Evolutionary conservation across 305 asterid genomes (phyloP).

Genomic region (Solanum hybrid): DNA sequence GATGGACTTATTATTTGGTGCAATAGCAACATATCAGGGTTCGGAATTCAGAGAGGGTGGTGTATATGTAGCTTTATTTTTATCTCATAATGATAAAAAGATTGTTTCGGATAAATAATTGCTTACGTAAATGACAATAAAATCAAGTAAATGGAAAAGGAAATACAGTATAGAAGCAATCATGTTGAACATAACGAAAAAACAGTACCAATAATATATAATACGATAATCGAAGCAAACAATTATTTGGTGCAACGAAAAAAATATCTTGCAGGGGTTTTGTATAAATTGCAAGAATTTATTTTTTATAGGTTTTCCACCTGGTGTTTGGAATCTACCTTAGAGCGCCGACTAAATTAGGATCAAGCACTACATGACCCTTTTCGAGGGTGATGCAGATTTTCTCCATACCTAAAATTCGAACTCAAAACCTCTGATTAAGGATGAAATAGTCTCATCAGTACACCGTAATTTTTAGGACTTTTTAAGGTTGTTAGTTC

Average conservation of each 20-base stretch:
- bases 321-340: not conserved
- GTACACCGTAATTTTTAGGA: rapidly evolving
- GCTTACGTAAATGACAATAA: not conserved
- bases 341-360: rapidly evolving
- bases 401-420: too few relatives aligned
- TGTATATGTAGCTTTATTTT: not conserved
- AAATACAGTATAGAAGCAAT: not conserved
- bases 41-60: rapidly evolving
- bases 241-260: not conserved
- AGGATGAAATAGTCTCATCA: too few relatives aligned
- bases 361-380: too few relatives aligned
- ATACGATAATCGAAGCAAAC: not conserved
- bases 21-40: not conserved
- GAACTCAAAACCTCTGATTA: rapidly evolving
- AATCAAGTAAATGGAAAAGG: not conserved
- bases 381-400: rapidly evolving
- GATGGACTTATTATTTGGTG: not conserved
- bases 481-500: not conserved
- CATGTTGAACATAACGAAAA: not conserved
- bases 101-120: not conserved
- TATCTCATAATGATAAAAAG: rapidly evolving
- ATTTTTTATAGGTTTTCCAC: not conserved
- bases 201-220: not conserved
- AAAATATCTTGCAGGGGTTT: rapidly evolving
- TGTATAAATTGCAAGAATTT: not conserved